Evolutionary conservation across 2,329 filamentous ascomycete species (phyloP).

Genomic region (Diplodia seriata): DNA sequence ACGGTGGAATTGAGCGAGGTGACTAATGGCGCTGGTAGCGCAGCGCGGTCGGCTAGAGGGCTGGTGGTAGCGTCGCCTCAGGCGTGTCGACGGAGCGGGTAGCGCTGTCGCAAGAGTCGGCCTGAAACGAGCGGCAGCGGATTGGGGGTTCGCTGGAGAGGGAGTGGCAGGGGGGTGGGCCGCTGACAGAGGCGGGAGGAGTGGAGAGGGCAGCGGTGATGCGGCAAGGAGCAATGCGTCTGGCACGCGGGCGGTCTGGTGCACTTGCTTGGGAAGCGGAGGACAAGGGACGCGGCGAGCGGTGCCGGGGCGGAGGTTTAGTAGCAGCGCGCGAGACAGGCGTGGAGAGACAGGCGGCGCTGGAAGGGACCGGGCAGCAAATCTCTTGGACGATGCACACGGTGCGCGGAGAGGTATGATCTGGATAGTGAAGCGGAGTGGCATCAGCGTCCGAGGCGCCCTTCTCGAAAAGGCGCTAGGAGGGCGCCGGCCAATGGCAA

Average conservation of each 20-base stretch:
- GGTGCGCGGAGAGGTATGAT: slow-evolving; percentile 28
- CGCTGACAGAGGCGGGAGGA: slow-evolving; percentile 20
- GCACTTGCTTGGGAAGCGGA: slow-evolving; percentile 12
- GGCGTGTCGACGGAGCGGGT: slow-evolving; percentile 31
- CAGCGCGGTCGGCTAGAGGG: slow-evolving; percentile 33
- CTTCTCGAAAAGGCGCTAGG: slow-evolving; percentile 27
- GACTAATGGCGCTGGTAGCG: slow-evolving; percentile 16
- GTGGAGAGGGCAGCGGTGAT: slow-evolving; percentile 16
- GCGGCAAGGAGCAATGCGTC: slow-evolving; percentile 28
- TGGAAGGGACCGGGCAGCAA: slow-evolving; percentile 30
- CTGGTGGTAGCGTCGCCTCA: slow-evolving; percentile 32
- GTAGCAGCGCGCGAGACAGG: slow-evolving; percentile 13
- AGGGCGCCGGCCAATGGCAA: slow-evolving; percentile 15
- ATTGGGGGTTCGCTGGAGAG: slow-evolving; percentile 22
- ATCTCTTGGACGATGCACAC: slow-evolving; percentile 22
- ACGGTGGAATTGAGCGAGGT: slow-evolving; percentile 18
- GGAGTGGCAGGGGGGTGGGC: slow-evolving; percentile 30
- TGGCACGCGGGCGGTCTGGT: not conserved
- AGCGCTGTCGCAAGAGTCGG: slow-evolving; percentile 33
- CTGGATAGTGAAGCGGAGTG: slow-evolving; percentile 30
- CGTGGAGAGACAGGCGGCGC: slow-evolving; percentile 27
- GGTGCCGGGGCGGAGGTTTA: slow-evolving; percentile 28
- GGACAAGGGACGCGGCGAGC: slow-evolving; percentile 28
- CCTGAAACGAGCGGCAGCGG: slow-evolving; percentile 33
- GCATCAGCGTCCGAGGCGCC: slow-evolving; percentile 30